These are phyloP conservation scores for Candida boidinii DNA, from an alignment of 805 yeast genomes.

Conservation along the genomic window DNA sequence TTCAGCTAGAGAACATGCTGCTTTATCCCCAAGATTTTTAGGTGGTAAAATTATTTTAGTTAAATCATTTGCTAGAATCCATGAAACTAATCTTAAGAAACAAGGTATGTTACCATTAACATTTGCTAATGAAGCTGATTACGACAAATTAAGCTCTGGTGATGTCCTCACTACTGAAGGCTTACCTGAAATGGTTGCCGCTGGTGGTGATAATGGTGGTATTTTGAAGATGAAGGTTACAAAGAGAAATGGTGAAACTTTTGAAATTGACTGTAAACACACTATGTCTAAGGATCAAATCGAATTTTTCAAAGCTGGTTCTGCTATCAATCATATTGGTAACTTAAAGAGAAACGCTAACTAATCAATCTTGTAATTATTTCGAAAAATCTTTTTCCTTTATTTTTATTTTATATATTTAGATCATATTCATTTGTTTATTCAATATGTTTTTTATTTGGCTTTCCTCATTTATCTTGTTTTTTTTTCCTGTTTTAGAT, in stretches of 20 bases:
- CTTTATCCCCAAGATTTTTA: slow-evolving; percentile 86
- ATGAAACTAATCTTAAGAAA: slow-evolving; percentile 95
- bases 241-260: slow-evolving; percentile 61
- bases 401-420: too few relatives aligned
- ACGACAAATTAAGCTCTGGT: slow-evolving; percentile 70
- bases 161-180: slow-evolving; percentile 73
- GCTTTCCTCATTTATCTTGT: too few relatives aligned
- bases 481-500: too few relatives aligned
- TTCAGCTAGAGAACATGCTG: slow-evolving; percentile 98
- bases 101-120: slow-evolving; percentile 96
- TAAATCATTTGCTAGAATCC: slow-evolving; percentile 96
- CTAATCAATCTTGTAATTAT: too few relatives aligned
- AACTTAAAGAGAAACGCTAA: slow-evolving; percentile 18
- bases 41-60: slow-evolving; percentile 87
- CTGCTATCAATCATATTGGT: slow-evolving; percentile 84
- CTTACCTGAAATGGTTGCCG: slow-evolving; percentile 65
- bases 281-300: slow-evolving; percentile 97
- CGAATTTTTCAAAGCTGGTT: slow-evolving; percentile 94
- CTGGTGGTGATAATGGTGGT: slow-evolving; percentile 87
- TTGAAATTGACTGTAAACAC: slow-evolving; percentile 73
- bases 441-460: too few relatives aligned
- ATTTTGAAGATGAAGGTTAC: slow-evolving; percentile 61
- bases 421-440: too few relatives aligned
- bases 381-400: too few relatives aligned
- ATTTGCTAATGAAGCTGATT: slow-evolving; percentile 84